phyloP scores from a whole-genome alignment of 225 moss, liverwort and hornwort species.

The Lunularia cruciata region DNA sequence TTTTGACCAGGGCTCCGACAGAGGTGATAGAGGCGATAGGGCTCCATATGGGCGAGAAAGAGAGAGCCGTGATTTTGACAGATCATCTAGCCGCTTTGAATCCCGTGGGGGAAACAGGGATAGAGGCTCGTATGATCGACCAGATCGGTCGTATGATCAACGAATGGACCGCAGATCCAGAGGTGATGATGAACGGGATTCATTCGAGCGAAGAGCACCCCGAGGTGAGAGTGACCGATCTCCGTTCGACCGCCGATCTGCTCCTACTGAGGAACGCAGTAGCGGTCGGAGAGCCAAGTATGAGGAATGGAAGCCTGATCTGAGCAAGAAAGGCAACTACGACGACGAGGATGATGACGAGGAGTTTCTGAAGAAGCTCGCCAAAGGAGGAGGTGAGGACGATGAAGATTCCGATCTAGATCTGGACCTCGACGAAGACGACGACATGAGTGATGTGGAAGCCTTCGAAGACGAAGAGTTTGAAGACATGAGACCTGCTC shows the following conservation, averaged over 20 bases:
- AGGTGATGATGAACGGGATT: slow-evolving; percentile 19
- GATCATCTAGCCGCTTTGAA: slow-evolving; percentile 27
- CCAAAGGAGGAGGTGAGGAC: slow-evolving; percentile 8
- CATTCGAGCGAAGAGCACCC: slow-evolving; percentile 24
- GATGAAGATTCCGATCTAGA: slow-evolving; percentile 26
- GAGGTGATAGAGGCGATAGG: slow-evolving; percentile 24
- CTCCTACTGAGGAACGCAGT: slow-evolving; percentile 5
- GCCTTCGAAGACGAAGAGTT: slow-evolving; percentile 40
- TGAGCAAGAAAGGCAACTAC: slow-evolving; percentile 28
- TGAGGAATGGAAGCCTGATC: slow-evolving; percentile 53
- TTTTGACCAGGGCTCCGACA: slow-evolving; percentile 22
- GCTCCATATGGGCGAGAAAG: slow-evolving; percentile 5
- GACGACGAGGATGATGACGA: slow-evolving; percentile 33
- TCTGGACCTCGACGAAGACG: slow-evolving; percentile 26
- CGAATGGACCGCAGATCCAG: slow-evolving; percentile 9
- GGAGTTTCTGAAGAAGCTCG: not conserved
- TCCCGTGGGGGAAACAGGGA: slow-evolving; percentile 26
- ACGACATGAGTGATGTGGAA: slow-evolving; percentile 43
- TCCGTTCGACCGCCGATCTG: slow-evolving; percentile 32
- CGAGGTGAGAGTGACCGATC: slow-evolving; percentile 26
- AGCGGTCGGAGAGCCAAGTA: slow-evolving; percentile 32
- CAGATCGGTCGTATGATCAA: slow-evolving; percentile 15
- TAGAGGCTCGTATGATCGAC: slow-evolving; percentile 5
- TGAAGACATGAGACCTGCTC: slow-evolving; percentile 39
- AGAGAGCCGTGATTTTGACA: slow-evolving; percentile 26